phyloP scores from a whole-genome alignment of 805 yeast genomes.

The Cephaloascus albidus region DNA sequence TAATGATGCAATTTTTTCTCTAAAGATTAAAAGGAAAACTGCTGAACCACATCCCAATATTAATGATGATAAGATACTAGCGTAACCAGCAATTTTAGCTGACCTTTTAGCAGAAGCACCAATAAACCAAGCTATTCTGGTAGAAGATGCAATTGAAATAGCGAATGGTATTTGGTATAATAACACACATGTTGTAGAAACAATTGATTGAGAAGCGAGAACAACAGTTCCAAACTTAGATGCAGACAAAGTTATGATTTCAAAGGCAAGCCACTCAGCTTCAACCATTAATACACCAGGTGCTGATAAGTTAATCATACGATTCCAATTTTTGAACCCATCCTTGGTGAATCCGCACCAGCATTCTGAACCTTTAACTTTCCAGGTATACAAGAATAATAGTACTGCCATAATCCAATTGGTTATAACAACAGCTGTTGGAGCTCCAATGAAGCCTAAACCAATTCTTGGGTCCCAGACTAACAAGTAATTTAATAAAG shows the following conservation, averaged over 20 bases:
- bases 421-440: constrained; percentile 61
- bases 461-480: constrained; percentile 56
- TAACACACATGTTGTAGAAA: constrained; percentile 58
- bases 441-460: constrained; percentile 69
- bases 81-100: constrained; percentile 8
- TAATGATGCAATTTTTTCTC: constrained; percentile 22
- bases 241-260: constrained; percentile 60
- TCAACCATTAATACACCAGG: constrained; percentile 73
- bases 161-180: constrained; percentile 73
- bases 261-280: constrained; percentile 75
- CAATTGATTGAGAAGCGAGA: constrained; percentile 67
- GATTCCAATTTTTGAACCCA: constrained; percentile 50
- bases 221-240: constrained; percentile 57
- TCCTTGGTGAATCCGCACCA: constrained; percentile 20
- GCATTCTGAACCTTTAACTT: constrained; percentile 34
- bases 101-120: constrained; percentile 48
- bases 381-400: constrained; percentile 35
- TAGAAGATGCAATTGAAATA: constrained; percentile 64
- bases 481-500: constrained; percentile 51
- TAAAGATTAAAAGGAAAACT: constrained; percentile 6
- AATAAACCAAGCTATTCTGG: constrained; percentile 67
- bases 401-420: constrained; percentile 63
- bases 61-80: neutral
- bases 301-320: constrained; percentile 54
- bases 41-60: neutral